Evolutionary conservation across 192 early-diverging fungal genomes (phyloP), one percentile per base, ranked within the genome.

Genomic region (Backusella tarrabulga): DNA sequence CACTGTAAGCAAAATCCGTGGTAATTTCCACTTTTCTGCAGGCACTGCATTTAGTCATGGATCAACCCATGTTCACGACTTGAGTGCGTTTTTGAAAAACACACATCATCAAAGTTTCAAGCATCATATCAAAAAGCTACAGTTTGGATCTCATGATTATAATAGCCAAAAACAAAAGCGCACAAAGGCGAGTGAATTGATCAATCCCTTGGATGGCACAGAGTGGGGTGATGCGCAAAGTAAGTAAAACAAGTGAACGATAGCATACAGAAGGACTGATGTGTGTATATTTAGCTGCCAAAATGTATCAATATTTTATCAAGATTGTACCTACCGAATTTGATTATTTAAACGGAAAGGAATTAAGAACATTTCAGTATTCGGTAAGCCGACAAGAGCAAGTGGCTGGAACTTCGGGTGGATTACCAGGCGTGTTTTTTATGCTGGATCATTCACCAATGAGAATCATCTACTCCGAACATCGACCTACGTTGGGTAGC

Each of bases 391-490:
- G 97, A 80, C 92, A 95, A 81, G 91, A 93, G 70, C 85, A 90
- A 40, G 88, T 93, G 54, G 77, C 92, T 6, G 40, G 66, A 26
- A 12, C 23, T 14, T 19, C 15, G 19, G 70, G 74, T 29, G 78
- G 78, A 15, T 41, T 80, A 26, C 79, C 79, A 6, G 73, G 73
- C 76, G 89, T 98, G 50, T 96, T 95, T 76, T 93, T 98, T 83
- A 92, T 94, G 83, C 94, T 91, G 83, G 97, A 98, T 44, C 97
- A 97, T 75, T 96, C 96, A 38, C 96, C 97, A 12, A 97, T 98
- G 97, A 87, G 93, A 56, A 92, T 98, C 21, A 90, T 91, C 23
- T 94, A 97, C 79, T 88, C 83, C 1, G 93, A 98, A 83, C 83
- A 90, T 63, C 87, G 89, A 50, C 93, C 92, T 72, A 93, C 95